Conservation (phyloP, 2,329 filamentous ascomycete genomes). For the Aspergillus intermedius region DNA sequence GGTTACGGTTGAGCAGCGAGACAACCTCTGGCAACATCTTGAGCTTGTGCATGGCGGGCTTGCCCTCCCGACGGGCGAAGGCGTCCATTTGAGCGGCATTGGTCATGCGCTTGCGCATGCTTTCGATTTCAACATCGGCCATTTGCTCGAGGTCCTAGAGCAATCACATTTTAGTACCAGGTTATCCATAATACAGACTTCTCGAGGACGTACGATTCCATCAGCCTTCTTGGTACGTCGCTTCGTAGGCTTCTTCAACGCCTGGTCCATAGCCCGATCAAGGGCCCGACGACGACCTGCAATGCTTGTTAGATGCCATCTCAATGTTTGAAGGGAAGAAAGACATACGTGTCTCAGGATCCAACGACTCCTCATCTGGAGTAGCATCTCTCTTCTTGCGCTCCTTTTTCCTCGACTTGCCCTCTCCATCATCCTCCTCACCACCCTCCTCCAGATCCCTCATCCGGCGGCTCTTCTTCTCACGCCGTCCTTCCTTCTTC, state of each 20-base stretch:
- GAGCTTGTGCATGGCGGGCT: conserved; percentile 86
- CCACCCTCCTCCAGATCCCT: conserved; percentile 58
- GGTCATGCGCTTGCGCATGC: conserved; percentile 85
- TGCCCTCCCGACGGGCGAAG: conserved; percentile 66
- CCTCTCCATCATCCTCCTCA: conserved; percentile 46
- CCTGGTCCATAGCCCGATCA: conserved; percentile 79
- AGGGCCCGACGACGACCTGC: conserved; percentile 69
- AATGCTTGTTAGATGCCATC: background rate
- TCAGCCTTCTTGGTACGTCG: conserved; percentile 69
- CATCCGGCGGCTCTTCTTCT: conserved; percentile 62
- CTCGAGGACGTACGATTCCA: conserved; percentile 62
- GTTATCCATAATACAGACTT: background rate
- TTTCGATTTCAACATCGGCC: conserved; percentile 82
- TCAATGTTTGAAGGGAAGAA: background rate
- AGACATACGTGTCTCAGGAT: conserved; percentile 70
- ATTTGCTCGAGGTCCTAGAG: conserved; percentile 76
- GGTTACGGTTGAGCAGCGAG: conserved; percentile 80
- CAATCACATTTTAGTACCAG: conserved; percentile 5
- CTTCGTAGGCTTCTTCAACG: conserved; percentile 72
- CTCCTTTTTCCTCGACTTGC: conserved; percentile 44
- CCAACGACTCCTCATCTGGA: conserved; percentile 68
- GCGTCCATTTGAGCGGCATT: conserved; percentile 82
- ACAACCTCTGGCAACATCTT: conserved; percentile 89
- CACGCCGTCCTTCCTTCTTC: conserved; percentile 49
- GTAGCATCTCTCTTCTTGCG: conserved; percentile 48